Conservation (phyloP, 2,329 filamentous ascomycete species). For the Cytospora piceae region DNA sequence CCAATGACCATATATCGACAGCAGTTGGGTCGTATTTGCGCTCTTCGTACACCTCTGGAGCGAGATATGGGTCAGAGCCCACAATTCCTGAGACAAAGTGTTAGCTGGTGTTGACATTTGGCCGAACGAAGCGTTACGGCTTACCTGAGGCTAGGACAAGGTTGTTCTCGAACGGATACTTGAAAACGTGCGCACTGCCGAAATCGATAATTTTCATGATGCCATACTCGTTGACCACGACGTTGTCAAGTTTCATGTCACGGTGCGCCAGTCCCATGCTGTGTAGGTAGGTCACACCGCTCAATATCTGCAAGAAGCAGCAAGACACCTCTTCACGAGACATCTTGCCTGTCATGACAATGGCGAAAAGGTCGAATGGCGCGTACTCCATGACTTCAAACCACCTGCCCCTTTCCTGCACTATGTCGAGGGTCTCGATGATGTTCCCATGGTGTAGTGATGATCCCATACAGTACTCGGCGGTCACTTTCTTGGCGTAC, state of each 20-base stretch:
- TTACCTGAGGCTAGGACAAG: slow-evolving; percentile 80
- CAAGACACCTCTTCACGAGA: slow-evolving; percentile 86
- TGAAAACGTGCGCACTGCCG: slow-evolving; percentile 94
- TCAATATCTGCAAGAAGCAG: slow-evolving; percentile 91
- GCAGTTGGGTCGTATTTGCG: slow-evolving; percentile 92
- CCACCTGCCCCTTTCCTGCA: slow-evolving; percentile 92
- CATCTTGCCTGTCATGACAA: slow-evolving; percentile 99
- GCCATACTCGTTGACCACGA: slow-evolving; percentile 92
- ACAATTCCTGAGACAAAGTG: slow-evolving; percentile 57
- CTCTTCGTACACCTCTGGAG: slow-evolving; percentile 94
- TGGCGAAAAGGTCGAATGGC: slow-evolving; percentile 93
- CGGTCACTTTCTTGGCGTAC: slow-evolving; percentile 97
- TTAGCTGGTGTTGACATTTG: slow-evolving; percentile 23
- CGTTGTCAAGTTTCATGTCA: slow-evolving; percentile 95
- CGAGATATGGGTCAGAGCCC: slow-evolving; percentile 90
- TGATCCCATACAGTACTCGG: slow-evolving; percentile 97
- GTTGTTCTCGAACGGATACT: slow-evolving; percentile 94
- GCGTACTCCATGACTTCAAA: slow-evolving; percentile 99
- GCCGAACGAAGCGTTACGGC: slow-evolving; percentile 37
- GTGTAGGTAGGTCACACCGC: slow-evolving; percentile 91
- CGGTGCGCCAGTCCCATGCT: slow-evolving; percentile 93
- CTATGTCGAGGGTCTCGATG: slow-evolving; percentile 95
- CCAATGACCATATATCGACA: slow-evolving; percentile 96
- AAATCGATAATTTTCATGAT: slow-evolving; percentile 99
- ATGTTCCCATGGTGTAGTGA: slow-evolving; percentile 97